Evolutionary conservation across 441 rosid species (phyloP).

Genomic region (Arabidopsis hybrid): DNA sequence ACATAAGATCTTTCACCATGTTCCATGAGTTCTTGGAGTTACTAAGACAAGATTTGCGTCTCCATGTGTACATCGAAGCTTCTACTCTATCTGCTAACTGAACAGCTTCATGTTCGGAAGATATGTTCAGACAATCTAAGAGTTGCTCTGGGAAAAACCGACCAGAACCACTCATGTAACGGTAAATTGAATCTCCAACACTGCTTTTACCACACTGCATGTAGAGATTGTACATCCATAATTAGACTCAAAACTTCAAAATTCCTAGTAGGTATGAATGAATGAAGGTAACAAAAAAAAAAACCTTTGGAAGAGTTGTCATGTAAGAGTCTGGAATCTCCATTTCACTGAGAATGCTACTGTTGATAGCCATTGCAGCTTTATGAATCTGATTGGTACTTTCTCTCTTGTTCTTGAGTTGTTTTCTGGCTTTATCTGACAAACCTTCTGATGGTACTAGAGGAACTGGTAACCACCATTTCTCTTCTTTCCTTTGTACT

Average conservation of each 20-base stretch:
- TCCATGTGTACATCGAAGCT: conserved; percentile 76
- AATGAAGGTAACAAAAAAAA: background rate
- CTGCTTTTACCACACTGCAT: conserved; percentile 69
- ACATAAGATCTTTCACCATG: conserved; percentile 71
- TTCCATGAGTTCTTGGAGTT: conserved; percentile 74
- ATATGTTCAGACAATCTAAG: conserved; percentile 66
- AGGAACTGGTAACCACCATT: conserved; percentile 88
- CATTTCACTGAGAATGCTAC: conserved; percentile 69
- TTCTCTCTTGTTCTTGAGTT: conserved; percentile 64
- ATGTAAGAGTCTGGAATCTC: conserved; percentile 77
- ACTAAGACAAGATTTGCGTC: conserved; percentile 57
- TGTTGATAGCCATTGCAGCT: conserved; percentile 81
- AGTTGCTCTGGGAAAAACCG: conserved; percentile 69
- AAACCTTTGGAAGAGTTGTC: conserved; percentile 77
- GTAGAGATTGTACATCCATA: conserved; percentile 5
- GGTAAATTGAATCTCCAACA: conserved; percentile 68
- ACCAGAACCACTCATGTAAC: conserved; percentile 61
- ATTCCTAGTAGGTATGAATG: background rate
- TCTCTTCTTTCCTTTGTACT: conserved; percentile 79
- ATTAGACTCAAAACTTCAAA: conserved; percentile 17
- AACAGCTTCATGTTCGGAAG: conserved; percentile 68
- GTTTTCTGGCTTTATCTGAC: conserved; percentile 61
- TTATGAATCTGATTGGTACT: conserved; percentile 74
- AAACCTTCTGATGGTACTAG: conserved; percentile 74
- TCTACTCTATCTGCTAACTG: conserved; percentile 77